Conservation (phyloP, 768 basidiomycete species). For the Lyophyllum semitale region DNA sequence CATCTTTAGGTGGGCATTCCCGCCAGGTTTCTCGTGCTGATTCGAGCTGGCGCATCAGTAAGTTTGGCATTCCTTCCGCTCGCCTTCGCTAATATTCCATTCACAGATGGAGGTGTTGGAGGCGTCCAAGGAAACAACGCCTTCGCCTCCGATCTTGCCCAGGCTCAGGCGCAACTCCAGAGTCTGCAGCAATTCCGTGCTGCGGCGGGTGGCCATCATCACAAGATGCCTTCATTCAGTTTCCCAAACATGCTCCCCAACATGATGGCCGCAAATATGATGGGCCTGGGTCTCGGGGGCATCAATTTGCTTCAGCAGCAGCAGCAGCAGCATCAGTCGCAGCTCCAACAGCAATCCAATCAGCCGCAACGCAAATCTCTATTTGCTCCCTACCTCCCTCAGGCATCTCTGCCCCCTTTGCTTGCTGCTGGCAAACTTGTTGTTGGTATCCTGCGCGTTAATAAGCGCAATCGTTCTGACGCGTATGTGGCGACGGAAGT, state of each 20-base stretch:
- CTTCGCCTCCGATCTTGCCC: constrained; percentile 85
- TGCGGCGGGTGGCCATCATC: constrained; percentile 90
- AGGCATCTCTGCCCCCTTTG: constrained; percentile 94
- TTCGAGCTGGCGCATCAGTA: constrained; percentile 89
- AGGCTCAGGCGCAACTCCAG: constrained; percentile 95
- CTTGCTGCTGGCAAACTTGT: constrained; percentile 97
- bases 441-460: constrained; percentile 94
- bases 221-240: constrained; percentile 96
- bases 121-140: constrained; percentile 61
- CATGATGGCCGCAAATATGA: constrained; percentile 96
- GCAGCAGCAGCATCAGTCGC: constrained; percentile 93
- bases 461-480: constrained; percentile 97
- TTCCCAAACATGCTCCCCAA: constrained; percentile 98
- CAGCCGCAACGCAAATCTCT: constrained; percentile 97
- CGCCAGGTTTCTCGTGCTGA: constrained; percentile 76
- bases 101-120: constrained; percentile 74
- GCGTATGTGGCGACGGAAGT: constrained; percentile 99
- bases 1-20: constrained; percentile 67
- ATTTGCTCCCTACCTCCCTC: constrained; percentile 97
- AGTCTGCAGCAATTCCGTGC: constrained; percentile 97
- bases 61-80: constrained; percentile 30
- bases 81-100: constrained; percentile 8
- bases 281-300: constrained; percentile 83
- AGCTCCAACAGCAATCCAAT: constrained; percentile 88
- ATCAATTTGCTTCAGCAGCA: constrained; percentile 90